Percentiles rank a stretch among this genome's conserved stretches.
These are phyloP conservation scores for Elaeis oleifera DNA, from an alignment of 202 grass and related monocot species.

Conservation along the genomic window DNA sequence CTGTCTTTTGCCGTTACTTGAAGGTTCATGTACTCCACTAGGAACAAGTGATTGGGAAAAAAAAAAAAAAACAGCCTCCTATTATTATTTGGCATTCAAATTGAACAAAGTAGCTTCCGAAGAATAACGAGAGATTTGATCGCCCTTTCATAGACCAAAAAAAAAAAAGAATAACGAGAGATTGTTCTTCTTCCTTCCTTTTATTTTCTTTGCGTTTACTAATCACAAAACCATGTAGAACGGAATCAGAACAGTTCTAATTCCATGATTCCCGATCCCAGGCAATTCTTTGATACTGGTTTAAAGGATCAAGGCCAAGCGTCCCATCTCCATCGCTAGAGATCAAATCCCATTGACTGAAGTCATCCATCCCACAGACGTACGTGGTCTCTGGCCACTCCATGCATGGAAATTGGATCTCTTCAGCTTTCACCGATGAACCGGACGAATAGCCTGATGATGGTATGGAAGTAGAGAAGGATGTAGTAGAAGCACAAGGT, in stretches of 20 bases:
- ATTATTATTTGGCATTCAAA: too few species aligned
- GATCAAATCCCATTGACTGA: slow-evolving; percentile 3
- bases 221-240: neutral
- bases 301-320: neutral
- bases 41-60: too few species aligned
- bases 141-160: too few species aligned
- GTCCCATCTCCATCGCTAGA: neutral
- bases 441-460: neutral
- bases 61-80: too few species aligned
- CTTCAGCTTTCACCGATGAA: neutral
- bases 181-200: too few species aligned
- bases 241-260: slow-evolving; percentile 5
- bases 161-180: too few species aligned
- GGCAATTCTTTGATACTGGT: neutral
- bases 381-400: neutral
- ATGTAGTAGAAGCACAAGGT: neutral
- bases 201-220: too few species aligned
- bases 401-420: slow-evolving; percentile 1
- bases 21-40: too few species aligned
- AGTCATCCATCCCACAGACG: neutral
- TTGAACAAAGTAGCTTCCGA: too few species aligned
- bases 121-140: too few species aligned
- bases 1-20: too few species aligned
- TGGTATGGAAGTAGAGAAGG: neutral
- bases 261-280: slow-evolving; percentile 3